Evolutionary conservation across 2,329 filamentous ascomycete species (phyloP), one percentile per base, ranked within the genome.

Genomic region (Botrytis fragariae): DNA sequence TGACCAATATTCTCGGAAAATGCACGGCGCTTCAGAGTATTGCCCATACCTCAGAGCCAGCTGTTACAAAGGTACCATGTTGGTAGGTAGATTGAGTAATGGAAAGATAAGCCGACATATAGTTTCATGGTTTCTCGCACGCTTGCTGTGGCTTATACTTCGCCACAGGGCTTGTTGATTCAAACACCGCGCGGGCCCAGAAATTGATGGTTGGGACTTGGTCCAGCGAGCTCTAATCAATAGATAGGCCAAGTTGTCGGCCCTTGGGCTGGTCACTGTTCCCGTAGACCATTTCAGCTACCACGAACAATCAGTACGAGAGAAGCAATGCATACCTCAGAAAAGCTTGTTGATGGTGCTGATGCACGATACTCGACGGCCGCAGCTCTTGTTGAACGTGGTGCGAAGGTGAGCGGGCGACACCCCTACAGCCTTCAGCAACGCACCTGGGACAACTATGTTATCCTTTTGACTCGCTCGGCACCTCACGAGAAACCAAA

Each of bases 301-400:
- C 6, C 7, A 62, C 16, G 7, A 1, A 63, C 37, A 29, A 29
- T 20, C 7, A 29, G 14, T 8, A 20, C 9, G 4, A 18, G 3
- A 29, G 3, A 63, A 39, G 18, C 14, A 14, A 9, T 1, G 0
- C n/a, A 29, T 42, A 63, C 37, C 37, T 8, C 22, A 20, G 87
- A 78, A 88, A 89, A 81, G 91, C 90, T 76, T 87, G 85, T 77
- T 91, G 89, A 80, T 92, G 90, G 79, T 86, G 85, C 77, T 92
- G 91, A 79, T 93, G 89, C 80, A 92, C 90, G 80, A 91, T 88
- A 84, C 91, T 92, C 80, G 90, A 88, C 76, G 92, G 89, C 82
- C 92, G 89, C 79, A 90, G 87, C 82, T 92, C 90, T 78, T 92
- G 91, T n/a, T 65, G 62, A 78, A 91, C 87, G 81, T 92, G 86